Evolutionary conservation across 257 asterid species (phyloP), one percentile per base, ranked within the genome.

Genomic region (Mentha longifolia): DNA sequence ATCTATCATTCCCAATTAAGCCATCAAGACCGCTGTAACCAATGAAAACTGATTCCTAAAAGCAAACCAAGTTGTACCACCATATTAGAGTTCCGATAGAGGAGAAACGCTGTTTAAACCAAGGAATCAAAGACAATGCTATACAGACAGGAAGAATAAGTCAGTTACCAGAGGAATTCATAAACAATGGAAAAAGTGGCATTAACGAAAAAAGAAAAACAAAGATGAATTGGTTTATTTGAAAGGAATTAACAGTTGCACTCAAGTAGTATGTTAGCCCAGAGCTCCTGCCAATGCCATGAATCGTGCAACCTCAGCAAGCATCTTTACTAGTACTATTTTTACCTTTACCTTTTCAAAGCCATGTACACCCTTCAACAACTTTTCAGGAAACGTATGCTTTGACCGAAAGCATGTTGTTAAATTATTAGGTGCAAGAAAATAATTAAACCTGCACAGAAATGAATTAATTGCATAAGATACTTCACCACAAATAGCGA

Each of bases 11-110:
- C 39, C 79, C 85, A 75, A 86, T 65, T 39, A 87, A 76, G 78
- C 78, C 92, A 82, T 82, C 93, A 68, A 86, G 77, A 71, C 86
- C 90, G 77, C 58, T 81, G 78, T 84, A 85, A 75, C 94, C 90
- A 80, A 86, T 77, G 72, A 82, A 77, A 76, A 75, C 82, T 41
- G 95, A 82, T 78, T 85, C 97, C 99, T 94, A 70, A 68, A 78
- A 61, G 75, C 28, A 79, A 81, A 79, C 58, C 65, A 79, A 71
- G 82, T 72, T 19, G 61, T 61, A 45, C 49, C 4, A 58, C 73
- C 68, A 79, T 17, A 55, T 67, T 19, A 73, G 41, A 33, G 50
- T 57, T 43, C 56, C 58, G 51, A 31, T 31, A 57, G 3, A 66
- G 65, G 45, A 22, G 22, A 73, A 37, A 45, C 22, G 20, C 30